A percentile compares a stretch with the other conserved stretches of the same genome.
phyloP scores from a whole-genome alignment of 345 rosid genomes.

The Populus simonii region DNA sequence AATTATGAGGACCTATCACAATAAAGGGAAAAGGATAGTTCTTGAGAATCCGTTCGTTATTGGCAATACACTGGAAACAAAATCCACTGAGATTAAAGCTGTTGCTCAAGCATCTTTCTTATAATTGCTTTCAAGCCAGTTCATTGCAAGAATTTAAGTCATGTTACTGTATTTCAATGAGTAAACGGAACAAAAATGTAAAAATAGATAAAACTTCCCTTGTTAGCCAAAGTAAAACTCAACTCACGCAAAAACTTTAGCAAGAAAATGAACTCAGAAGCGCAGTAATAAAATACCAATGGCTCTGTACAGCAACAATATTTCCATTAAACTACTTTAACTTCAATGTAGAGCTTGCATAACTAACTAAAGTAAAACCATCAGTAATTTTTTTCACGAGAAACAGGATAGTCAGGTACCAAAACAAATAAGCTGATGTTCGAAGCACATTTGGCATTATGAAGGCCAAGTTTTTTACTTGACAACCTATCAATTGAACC shows the following conservation, averaged over 20 bases:
- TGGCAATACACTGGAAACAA: neutral
- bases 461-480: constrained; percentile 54
- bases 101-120: neutral
- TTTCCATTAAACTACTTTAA: too few species aligned
- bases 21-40: neutral
- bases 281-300: neutral
- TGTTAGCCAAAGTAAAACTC: neutral
- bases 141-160: too few species aligned
- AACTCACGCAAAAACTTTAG: neutral
- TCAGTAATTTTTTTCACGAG: too few species aligned
- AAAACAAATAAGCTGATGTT: constrained; percentile 59
- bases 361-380: neutral
- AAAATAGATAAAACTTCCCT: neutral
- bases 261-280: neutral
- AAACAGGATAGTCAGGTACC: constrained; percentile 37
- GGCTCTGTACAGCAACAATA: neutral
- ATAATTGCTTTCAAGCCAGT: neutral
- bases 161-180: neutral
- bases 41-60: neutral
- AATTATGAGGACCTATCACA: neutral
- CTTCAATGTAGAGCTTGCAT: neutral
- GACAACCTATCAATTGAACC: constrained; percentile 80
- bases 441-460: constrained; percentile 48
- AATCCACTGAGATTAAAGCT: neutral
- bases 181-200: neutral